Evolutionary conservation across 441 rosid genomes (phyloP), one percentile per base, ranked within the genome.

Genomic region (Corymbia citriodora): DNA sequence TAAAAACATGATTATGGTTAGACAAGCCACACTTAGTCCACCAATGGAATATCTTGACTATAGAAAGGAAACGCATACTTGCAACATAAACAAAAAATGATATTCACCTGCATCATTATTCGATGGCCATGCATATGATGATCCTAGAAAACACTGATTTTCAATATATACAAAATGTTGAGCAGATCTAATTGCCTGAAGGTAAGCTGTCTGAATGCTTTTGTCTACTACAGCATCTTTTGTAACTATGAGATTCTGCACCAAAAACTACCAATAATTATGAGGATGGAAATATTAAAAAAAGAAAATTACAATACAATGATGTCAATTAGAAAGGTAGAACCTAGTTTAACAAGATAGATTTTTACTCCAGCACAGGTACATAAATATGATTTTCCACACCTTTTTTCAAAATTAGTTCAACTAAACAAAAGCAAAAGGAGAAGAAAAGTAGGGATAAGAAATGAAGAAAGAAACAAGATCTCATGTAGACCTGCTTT

Each of bases 81-180:
- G 55, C 79, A 88, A 63, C 40, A 49, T 49, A 14, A 54, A 65
- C 33, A 54, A 23, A 40, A 63, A 16, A 63, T 21, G 87, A 85
- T 45, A 31, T 87, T 90, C 90, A 96, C 97, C 97, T 93, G 97
- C 97, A 92, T 92, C 87, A 88, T 94, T 95, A 91, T 96, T 94
- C 1, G 94, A 92, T 89, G 96, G 97, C 97, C 97, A 96, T 3
- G 94, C 97, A 95, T 96, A 96, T 5, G 97, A 96, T 89, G 97
- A 95, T 89, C 97, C 97, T 53, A 96, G 92, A 91, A 96, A 96
- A 92, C 95, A 96, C 92, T 96, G 97, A 90, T 96, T 96, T 94
- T 96, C 97, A 25, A 96, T 96, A 88, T 96, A 96, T 92, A 96
- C 92, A 93, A 91, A 96, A 95, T 92, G 95, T 93, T 96, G 95